phyloP scores from a whole-genome alignment of 208 protist species.

The Trypanosoma mega region DNA sequence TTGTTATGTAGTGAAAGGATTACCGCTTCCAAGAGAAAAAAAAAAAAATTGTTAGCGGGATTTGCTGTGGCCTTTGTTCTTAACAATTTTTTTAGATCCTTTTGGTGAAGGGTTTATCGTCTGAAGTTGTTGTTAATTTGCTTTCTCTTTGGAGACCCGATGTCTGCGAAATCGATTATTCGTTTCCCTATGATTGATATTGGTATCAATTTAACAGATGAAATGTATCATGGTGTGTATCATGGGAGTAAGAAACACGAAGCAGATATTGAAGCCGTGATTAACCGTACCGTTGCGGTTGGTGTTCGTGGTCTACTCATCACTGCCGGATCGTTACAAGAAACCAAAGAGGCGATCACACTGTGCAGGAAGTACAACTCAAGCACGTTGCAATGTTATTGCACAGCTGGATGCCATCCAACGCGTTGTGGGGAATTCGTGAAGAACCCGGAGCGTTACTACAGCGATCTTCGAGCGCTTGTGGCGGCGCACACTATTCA shows the following conservation, averaged over 20 bases:
- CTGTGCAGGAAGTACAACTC: conserved; percentile 57
- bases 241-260: conserved; percentile 47
- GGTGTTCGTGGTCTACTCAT: conserved; percentile 77
- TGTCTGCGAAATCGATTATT: neutral
- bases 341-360: conserved; percentile 56
- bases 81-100: no score
- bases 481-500: conserved; percentile 49
- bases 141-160: conserved; percentile 1
- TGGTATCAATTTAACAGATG: conserved; percentile 83
- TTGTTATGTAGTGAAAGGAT: no score
- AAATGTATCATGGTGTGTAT: conserved; percentile 82
- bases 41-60: no score
- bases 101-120: neutral
- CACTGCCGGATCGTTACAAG: conserved; percentile 56
- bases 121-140: conserved; percentile 9
- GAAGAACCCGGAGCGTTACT: conserved; percentile 54
- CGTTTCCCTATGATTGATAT: conserved; percentile 77
- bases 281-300: conserved; percentile 43
- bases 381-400: conserved; percentile 36
- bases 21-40: no score
- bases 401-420: conserved; percentile 90
- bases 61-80: no score
- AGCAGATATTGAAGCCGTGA: conserved; percentile 55
- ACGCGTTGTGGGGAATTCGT: conserved; percentile 82
- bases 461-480: conserved; percentile 43